These are phyloP conservation scores for Salix suchowensis DNA, from an alignment of 345 rosid species.

Conservation along the genomic window DNA sequence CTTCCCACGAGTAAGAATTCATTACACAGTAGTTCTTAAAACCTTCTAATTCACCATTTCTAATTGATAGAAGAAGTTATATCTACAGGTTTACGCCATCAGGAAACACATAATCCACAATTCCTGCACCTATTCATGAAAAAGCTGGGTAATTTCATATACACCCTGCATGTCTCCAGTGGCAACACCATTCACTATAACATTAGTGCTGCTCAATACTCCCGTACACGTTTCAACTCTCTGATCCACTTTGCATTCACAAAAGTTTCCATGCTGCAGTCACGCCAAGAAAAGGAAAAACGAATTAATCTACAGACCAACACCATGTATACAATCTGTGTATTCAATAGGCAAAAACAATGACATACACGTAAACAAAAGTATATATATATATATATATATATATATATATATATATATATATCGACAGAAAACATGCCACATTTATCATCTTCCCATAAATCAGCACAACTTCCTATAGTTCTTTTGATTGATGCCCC, in stretches of 20 bases:
- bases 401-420: neutral
- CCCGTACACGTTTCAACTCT: neutral
- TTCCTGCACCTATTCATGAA: slow-evolving; percentile 24
- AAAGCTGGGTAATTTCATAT: slow-evolving; percentile 4
- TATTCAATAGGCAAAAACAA: neutral
- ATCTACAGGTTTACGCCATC: slow-evolving; percentile 30
- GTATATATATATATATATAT: neutral
- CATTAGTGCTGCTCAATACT: slow-evolving; percentile 9
- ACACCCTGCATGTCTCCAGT: neutral
- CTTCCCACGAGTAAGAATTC: neutral
- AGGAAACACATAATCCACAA: slow-evolving; percentile 24
- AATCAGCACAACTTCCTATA: neutral
- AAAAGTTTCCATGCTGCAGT: slow-evolving; percentile 22
- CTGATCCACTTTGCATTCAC: slow-evolving; percentile 23
- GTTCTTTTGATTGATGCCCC: neutral
- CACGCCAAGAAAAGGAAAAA: neutral
- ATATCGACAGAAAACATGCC: neutral
- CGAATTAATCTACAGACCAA: neutral
- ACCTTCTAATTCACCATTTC: slow-evolving; percentile 16
- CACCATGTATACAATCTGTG: neutral
- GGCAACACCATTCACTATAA: slow-evolving; percentile 6
- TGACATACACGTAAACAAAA: neutral
- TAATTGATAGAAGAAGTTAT: slow-evolving; percentile 20
- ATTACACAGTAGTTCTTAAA: slow-evolving; percentile 15
- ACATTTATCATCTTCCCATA: neutral